Base-by-base conservation (phyloP, 169 alveolate genomes). In the Cryptosporidium ubiquitum region DNA sequence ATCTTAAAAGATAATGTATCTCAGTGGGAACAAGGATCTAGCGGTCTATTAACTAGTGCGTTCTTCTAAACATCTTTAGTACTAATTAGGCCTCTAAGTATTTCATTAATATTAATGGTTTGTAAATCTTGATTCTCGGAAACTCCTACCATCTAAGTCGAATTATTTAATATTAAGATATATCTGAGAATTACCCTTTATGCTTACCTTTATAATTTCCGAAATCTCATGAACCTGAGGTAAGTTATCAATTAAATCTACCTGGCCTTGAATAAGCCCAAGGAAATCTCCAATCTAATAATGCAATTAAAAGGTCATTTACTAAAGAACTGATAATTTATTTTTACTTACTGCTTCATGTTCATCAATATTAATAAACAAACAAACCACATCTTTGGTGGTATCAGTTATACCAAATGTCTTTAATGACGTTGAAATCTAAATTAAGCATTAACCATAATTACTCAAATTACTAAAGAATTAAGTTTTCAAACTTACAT, bases 21-120 rank as follows among this genome's bases (percentile, higher is more conserved):
- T 23, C 73, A 60, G 33, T 79, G 89, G 89, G 89, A 79, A 23
- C 42, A 79, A 61, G 89, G 89, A 5, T 79, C 79, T 7, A 79
- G 37, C 9, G 75, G 75, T n/a, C 5, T 79, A 23, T 68, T 79
- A 7, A 79, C 89, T 31, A 79, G 89, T 79, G 89, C 89, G 10
- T 58, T 79, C 51, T 79, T 79, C n/a, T 79, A 79, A 26, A 79
- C 39, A 40, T 79, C 89, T 55, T 79, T 79, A 6, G 58, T 66
- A 29, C 69, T 52, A 16, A 79, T 61, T n/a, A 29, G 29, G 55
- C 75, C 79, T 20, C 55, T 58, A 31, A 79, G 58, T 14, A 61
- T 61, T 5, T 79, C 89, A 23, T 42, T 29, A 31, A 64, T 39
- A 29, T 39, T 40, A 23, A 57, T 26, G 26, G n/a, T 64, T 31